Conservation (phyloP, 257 asterid species). For the Capsicum baccatum region DNA sequence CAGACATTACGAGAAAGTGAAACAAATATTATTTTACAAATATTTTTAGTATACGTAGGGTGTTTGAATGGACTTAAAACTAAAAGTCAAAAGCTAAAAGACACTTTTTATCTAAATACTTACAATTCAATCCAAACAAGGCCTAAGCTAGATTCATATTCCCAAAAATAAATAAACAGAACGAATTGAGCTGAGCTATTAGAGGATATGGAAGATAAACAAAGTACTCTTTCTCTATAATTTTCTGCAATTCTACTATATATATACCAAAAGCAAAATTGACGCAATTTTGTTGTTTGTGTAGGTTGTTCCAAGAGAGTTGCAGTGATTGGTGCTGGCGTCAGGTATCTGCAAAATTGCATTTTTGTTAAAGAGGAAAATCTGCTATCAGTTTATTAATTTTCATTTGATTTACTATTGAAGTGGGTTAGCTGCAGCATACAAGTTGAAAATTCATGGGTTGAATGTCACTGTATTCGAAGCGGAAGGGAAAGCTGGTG, state of each 20-base stretch:
- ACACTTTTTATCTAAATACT: too few relatives aligned
- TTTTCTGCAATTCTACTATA: background rate
- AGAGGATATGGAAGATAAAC: slow-evolving; percentile 15
- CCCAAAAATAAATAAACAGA: too few relatives aligned
- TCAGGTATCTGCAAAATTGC: background rate
- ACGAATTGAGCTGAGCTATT: background rate
- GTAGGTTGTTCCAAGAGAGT: slow-evolving; percentile 25
- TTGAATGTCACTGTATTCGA: slow-evolving; percentile 81
- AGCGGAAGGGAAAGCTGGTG: slow-evolving; percentile 84
- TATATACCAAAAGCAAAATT: background rate
- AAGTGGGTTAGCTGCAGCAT: slow-evolving; percentile 96
- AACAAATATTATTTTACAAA: too few relatives aligned
- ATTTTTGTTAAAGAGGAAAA: background rate
- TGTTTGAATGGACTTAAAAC: too few relatives aligned
- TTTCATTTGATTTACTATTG: background rate
- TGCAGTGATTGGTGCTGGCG: slow-evolving; percentile 27
- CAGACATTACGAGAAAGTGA: too few relatives aligned
- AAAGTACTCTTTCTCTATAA: background rate
- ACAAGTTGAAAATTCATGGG: slow-evolving; percentile 81
- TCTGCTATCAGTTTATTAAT: background rate
- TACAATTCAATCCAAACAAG: too few relatives aligned
- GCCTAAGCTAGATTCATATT: too few relatives aligned
- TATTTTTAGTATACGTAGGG: too few relatives aligned
- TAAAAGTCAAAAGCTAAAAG: too few relatives aligned
- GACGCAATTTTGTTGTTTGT: background rate